Conservation (phyloP, 78 protist species). For the Speleostelium caveatum region DNA sequence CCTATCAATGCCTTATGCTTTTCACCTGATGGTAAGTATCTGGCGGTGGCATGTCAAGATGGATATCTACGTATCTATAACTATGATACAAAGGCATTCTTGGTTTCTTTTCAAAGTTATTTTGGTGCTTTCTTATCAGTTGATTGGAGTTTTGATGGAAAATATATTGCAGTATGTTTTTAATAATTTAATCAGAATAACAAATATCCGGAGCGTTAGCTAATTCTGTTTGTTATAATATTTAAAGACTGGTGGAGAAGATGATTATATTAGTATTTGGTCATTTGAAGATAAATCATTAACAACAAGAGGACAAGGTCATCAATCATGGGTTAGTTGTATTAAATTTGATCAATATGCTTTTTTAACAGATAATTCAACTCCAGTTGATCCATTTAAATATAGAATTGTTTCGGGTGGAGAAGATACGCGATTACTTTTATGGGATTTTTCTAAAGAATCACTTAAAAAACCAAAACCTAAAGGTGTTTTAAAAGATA, state of each 20-base stretch:
- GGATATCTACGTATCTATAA: conserved; percentile 53
- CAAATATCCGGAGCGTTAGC: background rate
- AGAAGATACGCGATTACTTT: conserved; percentile 70
- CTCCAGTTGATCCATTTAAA: background rate
- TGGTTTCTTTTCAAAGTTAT: conserved; percentile 45
- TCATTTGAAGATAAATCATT: conserved; percentile 47
- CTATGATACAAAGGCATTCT: background rate
- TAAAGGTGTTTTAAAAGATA: conserved; percentile 1
- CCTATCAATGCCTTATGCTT: conserved; percentile 20
- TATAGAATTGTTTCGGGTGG: conserved; percentile 74
- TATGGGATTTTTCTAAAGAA: conserved; percentile 74
- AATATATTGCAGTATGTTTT: conserved; percentile 41
- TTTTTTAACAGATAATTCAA: background rate
- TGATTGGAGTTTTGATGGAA: conserved; percentile 81
- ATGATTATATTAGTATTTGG: conserved; percentile 77
- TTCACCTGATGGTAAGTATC: conserved; percentile 64
- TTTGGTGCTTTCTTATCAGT: conserved; percentile 81
- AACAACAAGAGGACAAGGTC: conserved; percentile 74
- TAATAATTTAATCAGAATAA: background rate
- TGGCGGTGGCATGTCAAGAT: conserved; percentile 72
- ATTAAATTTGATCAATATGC: conserved; percentile 52
- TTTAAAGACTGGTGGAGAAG: conserved; percentile 81
- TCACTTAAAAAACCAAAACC: conserved; percentile 56
- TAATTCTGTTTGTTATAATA: background rate
- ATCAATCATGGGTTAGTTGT: conserved; percentile 80